Evolutionary conservation across 2,329 filamentous ascomycete genomes (phyloP), one percentile per base, ranked within the genome.

Genomic region (Paecilomyces variotii): DNA sequence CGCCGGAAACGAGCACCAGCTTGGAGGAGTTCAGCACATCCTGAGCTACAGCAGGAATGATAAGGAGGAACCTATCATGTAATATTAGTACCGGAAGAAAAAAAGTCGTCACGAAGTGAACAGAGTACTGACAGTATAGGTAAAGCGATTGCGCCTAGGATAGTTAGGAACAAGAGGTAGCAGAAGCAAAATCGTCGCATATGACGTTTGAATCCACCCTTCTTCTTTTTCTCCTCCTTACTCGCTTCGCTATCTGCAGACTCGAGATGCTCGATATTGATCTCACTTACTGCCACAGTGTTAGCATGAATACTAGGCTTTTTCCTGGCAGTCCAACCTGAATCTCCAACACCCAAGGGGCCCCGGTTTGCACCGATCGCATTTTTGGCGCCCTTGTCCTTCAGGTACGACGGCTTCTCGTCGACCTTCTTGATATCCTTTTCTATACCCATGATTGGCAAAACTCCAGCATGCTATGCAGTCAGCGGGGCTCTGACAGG

Each of bases 41-140:
- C 52, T 77, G 75, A 0, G 75, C 74, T 30, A 77, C 67, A 10
- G 73, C 74, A 14, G 75, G 75, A 9, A 77, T 69, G 24, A 70
- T 66, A 53, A 75, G 63, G 0, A 73, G 60, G 65, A 78, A 77
- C 57, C 75, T 78, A 55, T 35, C 49, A 10, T 28, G 24, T 19
- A 19, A 30, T n/a, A 4, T 54, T 5, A 25, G 27, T 14, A 59
- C 27, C 26, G 24, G 53, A 35, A 11, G 2, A n/a, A 6, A 19
- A 6, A 2, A 9, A 19, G 14, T 34, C 39, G 19, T 27, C 12
- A 27, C 6, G 25, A 0, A 25, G 52, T 4, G 26, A 34, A 32
- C 9, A 30, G 6, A 4, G 12, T 25, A 65, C 73, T 65, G 64
- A 77, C 74, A 76, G 68, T 32, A 76, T 64, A 4, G 74, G 75